phyloP scores from a whole-genome alignment of 1,139 yeast genomes.

The Entelexis sorbosivorans region DNA sequence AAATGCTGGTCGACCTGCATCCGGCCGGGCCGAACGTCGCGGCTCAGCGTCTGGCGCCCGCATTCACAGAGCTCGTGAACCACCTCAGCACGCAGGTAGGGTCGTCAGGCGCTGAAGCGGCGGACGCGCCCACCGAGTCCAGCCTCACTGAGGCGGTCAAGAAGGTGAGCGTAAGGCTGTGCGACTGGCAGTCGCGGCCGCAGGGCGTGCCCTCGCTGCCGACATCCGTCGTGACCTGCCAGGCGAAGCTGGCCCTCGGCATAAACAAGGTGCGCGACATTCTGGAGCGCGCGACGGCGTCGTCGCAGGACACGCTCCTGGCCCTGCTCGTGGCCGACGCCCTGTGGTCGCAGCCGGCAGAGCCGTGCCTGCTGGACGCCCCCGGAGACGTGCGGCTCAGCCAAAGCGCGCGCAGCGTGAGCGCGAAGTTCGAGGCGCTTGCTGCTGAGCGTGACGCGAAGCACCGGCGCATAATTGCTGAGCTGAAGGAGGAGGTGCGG shows the following conservation, averaged over 20 bases:
- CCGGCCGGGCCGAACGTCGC: background rate
- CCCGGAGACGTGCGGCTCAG: constrained; percentile 4
- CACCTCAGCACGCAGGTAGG: constrained; percentile 8
- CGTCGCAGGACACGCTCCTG: constrained; percentile 15
- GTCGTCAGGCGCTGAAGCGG: background rate
- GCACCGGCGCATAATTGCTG: background rate
- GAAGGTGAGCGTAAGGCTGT: background rate
- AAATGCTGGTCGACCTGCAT: constrained; percentile 1
- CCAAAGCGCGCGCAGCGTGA: constrained; percentile 13
- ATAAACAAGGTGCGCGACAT: constrained; percentile 9
- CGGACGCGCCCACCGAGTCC: background rate
- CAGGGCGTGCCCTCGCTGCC: constrained; percentile 21
- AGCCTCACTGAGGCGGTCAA: constrained; percentile 9
- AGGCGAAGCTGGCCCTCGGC: constrained; percentile 18
- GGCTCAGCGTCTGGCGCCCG: constrained; percentile 2
- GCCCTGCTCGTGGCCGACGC: constrained; percentile 21
- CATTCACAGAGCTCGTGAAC: constrained; percentile 7
- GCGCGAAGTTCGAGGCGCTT: constrained; percentile 7
- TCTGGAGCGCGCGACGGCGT: constrained; percentile 8
- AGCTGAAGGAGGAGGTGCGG: constrained; percentile 1
- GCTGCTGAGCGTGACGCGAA: background rate
- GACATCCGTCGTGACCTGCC: background rate
- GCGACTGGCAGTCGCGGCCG: constrained; percentile 20
- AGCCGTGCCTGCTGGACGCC: constrained; percentile 9
- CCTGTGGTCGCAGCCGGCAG: constrained; percentile 2